Evolutionary conservation across 2,329 filamentous ascomycete species (phyloP), one percentile per base, ranked within the genome.

Genomic region (Didymellaceae sp.): DNA sequence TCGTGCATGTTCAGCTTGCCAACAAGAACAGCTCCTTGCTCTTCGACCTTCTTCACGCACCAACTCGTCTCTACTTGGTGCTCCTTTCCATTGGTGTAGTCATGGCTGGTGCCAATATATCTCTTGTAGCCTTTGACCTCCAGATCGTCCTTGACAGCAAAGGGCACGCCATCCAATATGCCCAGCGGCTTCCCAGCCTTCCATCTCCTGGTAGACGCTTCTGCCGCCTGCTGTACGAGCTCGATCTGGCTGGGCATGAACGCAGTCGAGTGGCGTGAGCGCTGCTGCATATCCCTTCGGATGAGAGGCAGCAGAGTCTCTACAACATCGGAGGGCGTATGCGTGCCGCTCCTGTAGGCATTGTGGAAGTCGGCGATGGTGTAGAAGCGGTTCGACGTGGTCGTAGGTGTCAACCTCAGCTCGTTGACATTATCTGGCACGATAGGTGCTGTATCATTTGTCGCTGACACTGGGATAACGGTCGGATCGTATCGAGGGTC

Each of bases 1-100:
- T 91, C 90, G 71, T 91, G 89, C 88, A 91, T 94, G 41, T 82
- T 87, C 52, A 86, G 83, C 76, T 90, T 92, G 16, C 87, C 91
- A 47, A 92, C 76, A 42, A 91, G 78, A 17, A 95, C 77, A 2
- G 87, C 90, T 1, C 91, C 91, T 1, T 86, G 86, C 52, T 90
- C 86, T 64, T 88, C 81, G 71, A 90, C 82, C 75, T 86, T 85
- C 68, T 77, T 77, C 5, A 90, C 83, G 50, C 88, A 89, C 87
- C 88, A 92, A 4, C 79, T 80, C 0, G 89, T 89, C 54, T 79
- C 76, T 43, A 77, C 75, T 13, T 74, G 67, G 25, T 32, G 9
- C 26, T 52, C 48, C 64, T 77, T 65, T 57, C 67, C 67, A 66
- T 77, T 54, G 2, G 77, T 81, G 49, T 82, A 80, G 57, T 87